Percentiles rank a stretch among this genome's conserved stretches.
These are phyloP conservation scores for Diaporthe caulivora DNA, from an alignment of 2,329 filamentous ascomycete genomes.

Conservation along the genomic window DNA sequence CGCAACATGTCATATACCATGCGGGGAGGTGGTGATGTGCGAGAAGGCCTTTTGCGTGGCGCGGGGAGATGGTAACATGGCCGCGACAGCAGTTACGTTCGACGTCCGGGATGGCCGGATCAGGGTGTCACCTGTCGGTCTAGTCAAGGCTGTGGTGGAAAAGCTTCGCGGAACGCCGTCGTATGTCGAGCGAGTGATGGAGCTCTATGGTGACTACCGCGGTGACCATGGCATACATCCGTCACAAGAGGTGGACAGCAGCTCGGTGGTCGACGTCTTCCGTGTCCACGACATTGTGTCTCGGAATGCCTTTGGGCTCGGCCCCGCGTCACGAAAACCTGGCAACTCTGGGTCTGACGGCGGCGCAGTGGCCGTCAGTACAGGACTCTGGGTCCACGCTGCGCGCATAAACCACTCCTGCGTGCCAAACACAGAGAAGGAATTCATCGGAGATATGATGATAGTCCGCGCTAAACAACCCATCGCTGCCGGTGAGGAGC, in stretches of 20 bases:
- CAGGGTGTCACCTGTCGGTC: not conserved
- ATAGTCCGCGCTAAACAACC: conserved; percentile 51
- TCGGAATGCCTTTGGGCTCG: conserved; percentile 7
- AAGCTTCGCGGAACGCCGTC: conserved; percentile 9
- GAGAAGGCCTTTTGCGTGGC: conserved; percentile 5
- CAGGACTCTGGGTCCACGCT: conserved; percentile 34
- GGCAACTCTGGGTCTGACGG: not conserved
- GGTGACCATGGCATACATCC: not conserved
- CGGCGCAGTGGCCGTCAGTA: not conserved
- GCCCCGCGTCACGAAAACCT: not conserved
- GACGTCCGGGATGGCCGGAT: conserved; percentile 6
- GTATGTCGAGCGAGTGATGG: not conserved
- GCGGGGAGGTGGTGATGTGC: not conserved
- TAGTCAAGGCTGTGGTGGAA: conserved; percentile 8
- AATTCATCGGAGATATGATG: conserved; percentile 48
- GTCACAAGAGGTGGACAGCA: not conserved
- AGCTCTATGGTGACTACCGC: not conserved
- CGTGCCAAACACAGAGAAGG: conserved; percentile 48
- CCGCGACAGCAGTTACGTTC: not conserved
- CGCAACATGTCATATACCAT: not conserved
- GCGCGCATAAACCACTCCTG: conserved; percentile 49
- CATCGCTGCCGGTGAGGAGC: conserved; percentile 52
- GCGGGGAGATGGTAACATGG: not conserved
- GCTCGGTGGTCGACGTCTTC: not conserved
- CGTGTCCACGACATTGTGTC: conserved; percentile 2